Percentiles rank a stretch among this genome's conserved stretches.
These are phyloP conservation scores for Backusella liffmaniae DNA, from an alignment of 192 early-diverging fungal species.

Conservation along the genomic window DNA sequence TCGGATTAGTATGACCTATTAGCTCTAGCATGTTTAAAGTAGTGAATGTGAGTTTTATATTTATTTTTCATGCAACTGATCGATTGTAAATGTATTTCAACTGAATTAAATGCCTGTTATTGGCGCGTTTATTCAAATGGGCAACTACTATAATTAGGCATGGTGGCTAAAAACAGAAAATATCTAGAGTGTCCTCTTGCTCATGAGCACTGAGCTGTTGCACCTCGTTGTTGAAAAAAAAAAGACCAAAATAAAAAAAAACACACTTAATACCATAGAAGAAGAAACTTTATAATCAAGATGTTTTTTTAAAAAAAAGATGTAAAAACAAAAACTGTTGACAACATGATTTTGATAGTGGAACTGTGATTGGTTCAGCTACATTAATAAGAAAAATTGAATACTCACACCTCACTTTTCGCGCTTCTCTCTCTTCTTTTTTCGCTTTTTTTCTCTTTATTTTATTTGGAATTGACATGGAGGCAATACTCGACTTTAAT, in stretches of 20 bases:
- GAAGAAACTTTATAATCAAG: no score
- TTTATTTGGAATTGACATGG: neutral
- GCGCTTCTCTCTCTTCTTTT: neutral
- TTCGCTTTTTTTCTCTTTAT: neutral
- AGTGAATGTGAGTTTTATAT: no score
- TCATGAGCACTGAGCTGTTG: neutral
- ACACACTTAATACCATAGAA: no score
- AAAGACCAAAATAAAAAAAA: no score
- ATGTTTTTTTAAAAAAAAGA: neutral
- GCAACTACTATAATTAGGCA: no score
- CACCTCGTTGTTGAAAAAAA: no score
- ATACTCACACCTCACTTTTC: neutral
- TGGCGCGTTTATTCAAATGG: neutral
- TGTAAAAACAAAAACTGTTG: neutral
- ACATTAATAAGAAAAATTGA: neutral
- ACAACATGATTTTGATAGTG: neutral
- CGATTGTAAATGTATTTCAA: neutral
- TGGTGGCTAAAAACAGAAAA: neutral
- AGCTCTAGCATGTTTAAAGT: no score
- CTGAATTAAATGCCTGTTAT: neutral
- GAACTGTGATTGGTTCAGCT: neutral
- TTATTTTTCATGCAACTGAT: neutral
- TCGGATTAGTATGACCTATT: no score
- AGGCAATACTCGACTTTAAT: conserved; percentile 87
- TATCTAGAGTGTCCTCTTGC: neutral